Evolutionary conservation across 495 filamentous ascomycete species (phyloP), one percentile per base, ranked within the genome.

Genomic region (Penicillium pancosmium): DNA sequence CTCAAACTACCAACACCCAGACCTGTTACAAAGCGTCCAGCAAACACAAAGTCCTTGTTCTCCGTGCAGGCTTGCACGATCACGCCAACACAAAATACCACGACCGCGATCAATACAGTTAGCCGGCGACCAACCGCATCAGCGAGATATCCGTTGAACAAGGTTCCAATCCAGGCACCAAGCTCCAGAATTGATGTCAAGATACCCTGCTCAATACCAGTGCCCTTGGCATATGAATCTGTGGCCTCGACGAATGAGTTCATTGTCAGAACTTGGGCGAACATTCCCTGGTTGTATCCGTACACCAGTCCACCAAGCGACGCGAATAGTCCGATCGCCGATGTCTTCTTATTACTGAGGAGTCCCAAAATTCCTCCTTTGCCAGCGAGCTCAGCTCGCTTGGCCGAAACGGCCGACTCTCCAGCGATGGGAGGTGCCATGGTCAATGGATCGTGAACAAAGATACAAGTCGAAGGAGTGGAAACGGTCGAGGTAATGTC

Each of bases 141-240:
- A 36, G 89, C 90, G 21, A 93, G 69, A 70, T 91, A 88, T 19
- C 89, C 90, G 40, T 86, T 89, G 50, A 87, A 78, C 27, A 93
- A 76, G 0, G 88, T 86, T 23, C 91, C 91, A 16, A 92, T 60
- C 90, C 90, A 92, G 44, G 90, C 91, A 62, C 91, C 91, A 4
- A 95, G 83, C 65, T 93, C 90, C 63, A 93, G 84, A 68, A 93
- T 91, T 1, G 90, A 82, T 1, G 88, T 90, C 36, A 92, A 68
- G 83, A 87, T 78, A 3, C 86, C 88, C 36, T 73, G 84, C 4
- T 67, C 65, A 18, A 87, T 76, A 27, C 88, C 83, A 11, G 84
- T 65, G 55, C 73, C 19, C 52, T 73, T 52, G 59, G 79, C 62
- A 64, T 81, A 71, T 38, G 59, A 59, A 27, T 72, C 55, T 3